These are phyloP conservation scores for Eucalyptus cloeziana DNA, from an alignment of 345 rosid species.

Conservation along the genomic window DNA sequence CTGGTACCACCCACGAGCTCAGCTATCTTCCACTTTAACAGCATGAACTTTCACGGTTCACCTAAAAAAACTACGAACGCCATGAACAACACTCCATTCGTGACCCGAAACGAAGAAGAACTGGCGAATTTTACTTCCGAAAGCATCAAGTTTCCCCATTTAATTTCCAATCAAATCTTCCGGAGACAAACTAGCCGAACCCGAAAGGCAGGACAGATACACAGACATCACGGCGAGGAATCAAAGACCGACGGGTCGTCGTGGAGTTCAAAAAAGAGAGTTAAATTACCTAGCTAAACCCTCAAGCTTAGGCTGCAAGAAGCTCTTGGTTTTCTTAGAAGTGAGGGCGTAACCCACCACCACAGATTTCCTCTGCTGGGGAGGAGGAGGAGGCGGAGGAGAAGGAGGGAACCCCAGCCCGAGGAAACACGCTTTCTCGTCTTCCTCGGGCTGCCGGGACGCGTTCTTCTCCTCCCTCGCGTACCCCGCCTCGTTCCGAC, in stretches of 20 bases:
- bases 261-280: background rate
- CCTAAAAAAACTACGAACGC: background rate
- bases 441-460: background rate
- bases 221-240: background rate
- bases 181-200: background rate
- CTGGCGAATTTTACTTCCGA: background rate
- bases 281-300: slow-evolving; percentile 52
- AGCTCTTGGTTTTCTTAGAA: slow-evolving; percentile 71
- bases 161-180: background rate
- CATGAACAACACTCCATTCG: background rate
- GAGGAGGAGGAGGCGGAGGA: background rate
- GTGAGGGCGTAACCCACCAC: slow-evolving; percentile 84
- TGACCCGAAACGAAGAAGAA: background rate
- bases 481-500: background rate
- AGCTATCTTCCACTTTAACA: background rate
- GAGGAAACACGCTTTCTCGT: background rate
- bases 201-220: background rate
- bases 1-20: background rate
- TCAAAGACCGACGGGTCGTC: background rate
- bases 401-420: slow-evolving; percentile 1
- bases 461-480: slow-evolving; percentile 10
- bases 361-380: slow-evolving; percentile 14
- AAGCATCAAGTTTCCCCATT: background rate
- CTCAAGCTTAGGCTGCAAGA: slow-evolving; percentile 63
- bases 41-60: background rate